These are phyloP conservation scores for Fraxinus dipetala DNA, from an alignment of 305 asterid species.

Conservation along the genomic window DNA sequence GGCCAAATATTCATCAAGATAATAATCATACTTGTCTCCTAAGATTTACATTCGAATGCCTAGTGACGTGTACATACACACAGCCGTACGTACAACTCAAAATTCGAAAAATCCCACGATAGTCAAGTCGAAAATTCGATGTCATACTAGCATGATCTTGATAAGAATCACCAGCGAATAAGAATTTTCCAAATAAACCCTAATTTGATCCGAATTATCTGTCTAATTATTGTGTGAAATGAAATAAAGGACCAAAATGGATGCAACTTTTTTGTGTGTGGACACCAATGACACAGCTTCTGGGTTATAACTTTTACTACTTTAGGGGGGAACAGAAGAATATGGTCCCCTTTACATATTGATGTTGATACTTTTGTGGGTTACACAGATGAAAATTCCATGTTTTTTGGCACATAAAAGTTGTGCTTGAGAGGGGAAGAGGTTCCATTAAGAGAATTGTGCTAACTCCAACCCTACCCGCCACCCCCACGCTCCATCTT, in stretches of 20 bases:
- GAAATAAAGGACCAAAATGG: slow-evolving; percentile 27
- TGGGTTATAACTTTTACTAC: slow-evolving; percentile 34
- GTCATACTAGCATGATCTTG: slow-evolving; percentile 24
- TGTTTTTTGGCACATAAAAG: slow-evolving; percentile 26
- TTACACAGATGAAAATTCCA: slow-evolving; percentile 5
- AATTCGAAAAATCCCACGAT: slow-evolving; percentile 21
- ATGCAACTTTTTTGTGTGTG: slow-evolving; percentile 25
- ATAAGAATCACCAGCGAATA: slow-evolving; percentile 24
- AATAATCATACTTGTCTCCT: slow-evolving; percentile 27
- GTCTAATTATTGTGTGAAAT: slow-evolving; percentile 28
- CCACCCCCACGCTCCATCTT: slow-evolving; percentile 1
- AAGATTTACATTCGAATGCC: not conserved
- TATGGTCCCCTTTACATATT: slow-evolving; percentile 34
- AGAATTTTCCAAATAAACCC: slow-evolving; percentile 28
- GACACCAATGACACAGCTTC: slow-evolving; percentile 32
- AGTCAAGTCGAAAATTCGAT: slow-evolving; percentile 20
- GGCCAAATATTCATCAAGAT: slow-evolving; percentile 18
- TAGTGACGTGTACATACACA: not conserved
- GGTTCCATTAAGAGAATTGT: not conserved
- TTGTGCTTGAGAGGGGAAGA: slow-evolving; percentile 19
- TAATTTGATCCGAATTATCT: slow-evolving; percentile 11
- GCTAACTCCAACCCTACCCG: not conserved
- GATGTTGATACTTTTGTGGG: slow-evolving; percentile 39
- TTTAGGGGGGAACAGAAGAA: slow-evolving; percentile 35
- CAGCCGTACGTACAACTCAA: slow-evolving; percentile 21